Evolutionary conservation across 495 filamentous ascomycete genomes (phyloP).

Genomic region (Choiromyces venosus): DNA sequence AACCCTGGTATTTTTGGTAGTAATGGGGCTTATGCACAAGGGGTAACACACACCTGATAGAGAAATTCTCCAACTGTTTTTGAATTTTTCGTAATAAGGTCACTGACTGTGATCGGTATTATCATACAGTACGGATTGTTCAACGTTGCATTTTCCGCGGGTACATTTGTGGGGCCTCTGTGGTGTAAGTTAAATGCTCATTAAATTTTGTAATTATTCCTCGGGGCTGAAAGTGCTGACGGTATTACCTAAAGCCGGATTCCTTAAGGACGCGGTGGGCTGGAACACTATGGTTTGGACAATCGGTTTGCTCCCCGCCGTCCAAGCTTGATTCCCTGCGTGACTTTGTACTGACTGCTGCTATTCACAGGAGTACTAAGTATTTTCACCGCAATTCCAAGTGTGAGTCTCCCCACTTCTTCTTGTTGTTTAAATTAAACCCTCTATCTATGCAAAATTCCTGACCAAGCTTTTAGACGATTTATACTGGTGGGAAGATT

Average conservation of each 20-base stretch:
- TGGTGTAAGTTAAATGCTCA: slow-evolving; percentile 51
- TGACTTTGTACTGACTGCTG: slow-evolving; percentile 5
- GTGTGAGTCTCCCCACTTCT: slow-evolving; percentile 17
- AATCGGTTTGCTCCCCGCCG: slow-evolving; percentile 43
- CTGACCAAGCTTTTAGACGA: slow-evolving; percentile 15
- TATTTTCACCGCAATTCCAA: slow-evolving; percentile 22
- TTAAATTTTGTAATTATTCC: not conserved
- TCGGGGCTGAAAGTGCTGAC: slow-evolving; percentile 7
- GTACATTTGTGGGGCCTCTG: slow-evolving; percentile 56
- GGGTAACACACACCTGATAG: slow-evolving; percentile 15
- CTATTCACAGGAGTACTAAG: slow-evolving; percentile 16
- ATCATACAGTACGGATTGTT: slow-evolving; percentile 30
- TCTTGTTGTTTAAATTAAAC: not conserved
- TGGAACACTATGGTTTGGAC: slow-evolving; percentile 60
- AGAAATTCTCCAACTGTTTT: no score
- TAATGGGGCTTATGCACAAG: slow-evolving; percentile 45
- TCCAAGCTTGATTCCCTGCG: not conserved
- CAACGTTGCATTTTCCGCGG: slow-evolving; percentile 48
- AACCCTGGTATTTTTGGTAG: slow-evolving; percentile 50
- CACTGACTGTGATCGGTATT: slow-evolving; percentile 1
- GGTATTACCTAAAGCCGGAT: slow-evolving; percentile 47
- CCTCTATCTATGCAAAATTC: not conserved
- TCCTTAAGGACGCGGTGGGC: slow-evolving; percentile 53
- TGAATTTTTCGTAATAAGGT: not conserved
- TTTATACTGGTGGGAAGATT: slow-evolving; percentile 34